Conservation (phyloP, 73 alveolate genomes). For the Urostyla sp. region DNA sequence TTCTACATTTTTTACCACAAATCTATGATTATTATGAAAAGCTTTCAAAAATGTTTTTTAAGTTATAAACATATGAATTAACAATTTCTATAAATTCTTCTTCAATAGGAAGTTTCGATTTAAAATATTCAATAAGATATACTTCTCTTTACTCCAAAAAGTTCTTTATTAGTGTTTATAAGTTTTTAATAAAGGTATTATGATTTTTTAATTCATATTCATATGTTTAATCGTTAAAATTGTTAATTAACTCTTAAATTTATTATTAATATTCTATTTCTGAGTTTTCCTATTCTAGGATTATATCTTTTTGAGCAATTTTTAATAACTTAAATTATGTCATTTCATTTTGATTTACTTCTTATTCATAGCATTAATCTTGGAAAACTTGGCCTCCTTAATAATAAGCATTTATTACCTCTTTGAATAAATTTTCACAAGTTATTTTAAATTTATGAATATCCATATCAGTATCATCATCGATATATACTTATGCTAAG, state of each 20-base stretch:
- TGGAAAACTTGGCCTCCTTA: conserved; percentile 4
- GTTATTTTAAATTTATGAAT: conserved; percentile 14
- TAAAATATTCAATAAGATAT: not conserved
- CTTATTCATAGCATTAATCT: not conserved
- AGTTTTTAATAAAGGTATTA: not conserved
- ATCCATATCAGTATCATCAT: conserved; percentile 52
- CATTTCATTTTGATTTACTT: not conserved
- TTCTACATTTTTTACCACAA: conserved; percentile 21
- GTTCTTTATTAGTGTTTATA: not conserved
- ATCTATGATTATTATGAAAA: not conserved
- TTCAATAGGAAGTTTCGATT: not conserved
- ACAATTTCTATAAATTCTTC: not conserved
- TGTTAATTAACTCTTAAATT: not conserved
- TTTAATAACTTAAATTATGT: not conserved
- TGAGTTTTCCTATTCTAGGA: not conserved
- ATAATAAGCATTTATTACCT: not conserved
- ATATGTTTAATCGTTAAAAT: not conserved
- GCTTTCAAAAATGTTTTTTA: not conserved
- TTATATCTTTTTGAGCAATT: not conserved
- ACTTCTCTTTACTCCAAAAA: conserved; percentile 23
- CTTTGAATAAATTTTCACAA: conserved; percentile 8
- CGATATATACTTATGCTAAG: conserved; percentile 21
- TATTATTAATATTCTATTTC: not conserved
- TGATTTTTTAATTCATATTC: conserved; percentile 8
- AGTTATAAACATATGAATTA: not conserved